Base-by-base conservation (phyloP, 768 basidiomycete species). In the Tricholoma sp. region DNA sequence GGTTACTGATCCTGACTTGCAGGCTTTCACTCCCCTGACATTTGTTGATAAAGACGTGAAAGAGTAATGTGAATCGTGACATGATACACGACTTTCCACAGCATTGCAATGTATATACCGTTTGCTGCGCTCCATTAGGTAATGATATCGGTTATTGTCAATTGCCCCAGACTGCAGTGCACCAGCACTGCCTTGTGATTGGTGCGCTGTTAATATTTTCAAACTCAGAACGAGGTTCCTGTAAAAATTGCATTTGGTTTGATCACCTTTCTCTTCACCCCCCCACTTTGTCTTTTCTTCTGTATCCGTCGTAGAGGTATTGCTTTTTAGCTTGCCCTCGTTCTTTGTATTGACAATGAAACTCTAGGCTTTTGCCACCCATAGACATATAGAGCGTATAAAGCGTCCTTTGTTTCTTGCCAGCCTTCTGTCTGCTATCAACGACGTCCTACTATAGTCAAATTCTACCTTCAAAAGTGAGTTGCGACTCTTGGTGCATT, bases 311-410 rank as follows among this genome's bases (percentile, higher is more conserved):
- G 62, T 78, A 78, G 77, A 78, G 76, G 76, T 75, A 41, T 50
- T 18, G 33, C 37, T 9, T 52, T 32, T 36, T 24, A 29, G 2
- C 56, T 61, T 57, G 33, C 51, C 61, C 33, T 56, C 56, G 45
- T 55, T 44, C n/a, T 52, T 28, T 18, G 33, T 55, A 44, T 58
- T 64, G 53, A 61, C 37, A 34, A 20, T 28, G 33, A 13, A 15
- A 50, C 49, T 55, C 5, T 52, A 75, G 75, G 75, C 75, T 64
- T 66, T 59, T 62, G 59, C 56, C 60, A 61, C 60, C 60, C 62
- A 68, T 73, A 77, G 73, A 76, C 68, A 73, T 89, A 88, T 83
- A 88, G 78, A 80, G 75, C 82, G 74, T 69, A 73, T 89, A 88
- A 83, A 88, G 77, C 80, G 75, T 82, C 73, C 76, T 75, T 76